Base-by-base conservation (phyloP, 208 protist species). In the Angomonas ambiguus region DNA sequence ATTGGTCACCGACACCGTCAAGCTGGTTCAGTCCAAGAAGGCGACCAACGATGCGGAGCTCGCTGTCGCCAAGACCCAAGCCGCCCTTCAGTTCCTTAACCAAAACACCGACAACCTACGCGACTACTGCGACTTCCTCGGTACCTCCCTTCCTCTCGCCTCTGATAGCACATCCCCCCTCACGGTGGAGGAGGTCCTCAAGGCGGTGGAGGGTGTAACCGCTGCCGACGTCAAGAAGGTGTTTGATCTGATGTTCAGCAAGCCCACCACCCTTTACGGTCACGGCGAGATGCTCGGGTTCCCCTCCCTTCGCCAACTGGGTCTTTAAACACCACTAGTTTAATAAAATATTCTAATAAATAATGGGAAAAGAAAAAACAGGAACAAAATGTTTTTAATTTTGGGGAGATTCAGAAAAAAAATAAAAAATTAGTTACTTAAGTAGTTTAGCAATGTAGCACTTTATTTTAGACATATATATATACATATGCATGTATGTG, bases 111-210 rank as follows among this genome's bases (percentile, higher is more conserved):
- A 94, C 56, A 84, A 67, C 24, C 68, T 86, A 38, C 85, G 86
- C 51, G 86, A 92, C 77, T 87, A 93, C 71, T 91, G 84, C 74
- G 90, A 96, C 69, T 93, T 87, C 76, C 79, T 96, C 71, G 87
- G 86, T 45, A 94, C 85, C 42, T 82, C 76, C 59, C 70, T 95
- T 51, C 42, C 72, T n/a, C 13, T 86, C 6, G 74, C 75, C 16
- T 59, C 56, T 57, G 41, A 48, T 30, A 79, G 77, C 2, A 89
- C 73, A 48, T 53, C 75, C 13, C 64, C 76, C 28, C 73, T 69
- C 25, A 71, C 48, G 45, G 51, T 85, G 10, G 80, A 83, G 41
- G 86, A 89, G 57, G 71, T 95, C 20, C 51, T 88, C 18, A 79
- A 82, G 18, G 84, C 85, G 28, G 79, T 95, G 60, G 68, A 82